These are phyloP conservation scores for Cubamyces lactineus DNA, from an alignment of 768 basidiomycete genomes.

Conservation along the genomic window DNA sequence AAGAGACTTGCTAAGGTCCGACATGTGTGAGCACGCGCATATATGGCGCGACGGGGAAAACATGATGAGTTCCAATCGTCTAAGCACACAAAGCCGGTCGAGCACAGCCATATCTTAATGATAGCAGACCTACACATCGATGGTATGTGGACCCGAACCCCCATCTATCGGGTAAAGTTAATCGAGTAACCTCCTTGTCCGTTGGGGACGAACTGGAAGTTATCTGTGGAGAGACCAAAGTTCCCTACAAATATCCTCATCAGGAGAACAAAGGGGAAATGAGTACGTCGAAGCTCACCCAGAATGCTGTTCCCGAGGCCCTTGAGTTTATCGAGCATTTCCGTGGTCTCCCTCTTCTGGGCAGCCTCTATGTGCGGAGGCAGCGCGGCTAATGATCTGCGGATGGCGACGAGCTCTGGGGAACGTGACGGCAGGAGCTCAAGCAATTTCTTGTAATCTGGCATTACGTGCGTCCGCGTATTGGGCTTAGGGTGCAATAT, in stretches of 20 bases:
- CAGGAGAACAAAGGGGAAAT: not conserved
- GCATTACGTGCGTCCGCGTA: not conserved
- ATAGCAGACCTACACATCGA: too few relatives aligned
- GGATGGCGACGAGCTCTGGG: slow-evolving; percentile 50
- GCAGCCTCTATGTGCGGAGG: slow-evolving; percentile 73
- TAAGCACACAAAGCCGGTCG: too few relatives aligned
- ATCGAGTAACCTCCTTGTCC: slow-evolving; percentile 95
- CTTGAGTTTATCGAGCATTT: slow-evolving; percentile 94
- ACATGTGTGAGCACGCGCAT: too few relatives aligned
- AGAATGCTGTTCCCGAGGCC: slow-evolving; percentile 89
- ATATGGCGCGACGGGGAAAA: too few relatives aligned
- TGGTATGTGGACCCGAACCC: too few relatives aligned
- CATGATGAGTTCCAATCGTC: too few relatives aligned
- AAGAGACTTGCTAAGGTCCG: too few relatives aligned
- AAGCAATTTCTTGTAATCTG: slow-evolving; percentile 81
- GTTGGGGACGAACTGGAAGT: slow-evolving; percentile 95
- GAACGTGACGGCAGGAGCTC: slow-evolving; percentile 61
- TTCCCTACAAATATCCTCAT: slow-evolving; percentile 56
- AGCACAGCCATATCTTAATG: too few relatives aligned
- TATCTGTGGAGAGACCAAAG: slow-evolving; percentile 94
- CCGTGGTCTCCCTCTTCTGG: slow-evolving; percentile 84
- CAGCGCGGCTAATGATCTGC: slow-evolving; percentile 53
- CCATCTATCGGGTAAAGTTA: slow-evolving; percentile 58
- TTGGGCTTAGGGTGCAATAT: not conserved
- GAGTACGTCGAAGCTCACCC: slow-evolving; percentile 50